Conservation (phyloP, 305 asterid species). For the Fraxinus nigra region DNA sequence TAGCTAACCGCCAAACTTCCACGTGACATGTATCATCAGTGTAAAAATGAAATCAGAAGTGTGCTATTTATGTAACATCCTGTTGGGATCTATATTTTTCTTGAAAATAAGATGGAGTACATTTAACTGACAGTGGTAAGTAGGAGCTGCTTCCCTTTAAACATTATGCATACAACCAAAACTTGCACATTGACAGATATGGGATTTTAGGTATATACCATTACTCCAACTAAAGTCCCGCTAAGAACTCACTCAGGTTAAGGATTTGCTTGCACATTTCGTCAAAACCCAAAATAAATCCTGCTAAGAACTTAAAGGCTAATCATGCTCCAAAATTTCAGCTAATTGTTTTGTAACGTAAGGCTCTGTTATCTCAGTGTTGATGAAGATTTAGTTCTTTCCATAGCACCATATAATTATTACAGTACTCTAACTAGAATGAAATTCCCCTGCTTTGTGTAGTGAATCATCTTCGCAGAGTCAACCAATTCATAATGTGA, state of each 20-base stretch:
- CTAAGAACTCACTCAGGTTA: background rate
- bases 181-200: background rate
- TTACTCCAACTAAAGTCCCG: background rate
- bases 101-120: background rate
- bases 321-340: background rate
- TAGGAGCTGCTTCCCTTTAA: background rate
- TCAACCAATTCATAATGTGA: background rate
- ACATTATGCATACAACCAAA: background rate
- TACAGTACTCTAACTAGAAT: background rate
- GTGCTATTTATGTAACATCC: background rate
- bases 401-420: background rate
- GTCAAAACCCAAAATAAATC: background rate
- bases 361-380: background rate
- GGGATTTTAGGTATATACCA: background rate
- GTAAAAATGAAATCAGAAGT: background rate
- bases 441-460: background rate
- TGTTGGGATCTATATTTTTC: background rate
- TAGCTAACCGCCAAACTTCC: background rate
- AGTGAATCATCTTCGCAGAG: background rate
- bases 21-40: background rate
- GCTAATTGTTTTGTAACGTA: background rate
- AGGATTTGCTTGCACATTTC: background rate
- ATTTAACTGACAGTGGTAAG: background rate
- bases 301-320: background rate
- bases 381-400: background rate